A percentile compares a stretch with the other conserved stretches of the same genome.
Evolutionary conservation across 352 stramenopile genomes (phyloP).

Genomic region (Phytopythium helicoides): DNA sequence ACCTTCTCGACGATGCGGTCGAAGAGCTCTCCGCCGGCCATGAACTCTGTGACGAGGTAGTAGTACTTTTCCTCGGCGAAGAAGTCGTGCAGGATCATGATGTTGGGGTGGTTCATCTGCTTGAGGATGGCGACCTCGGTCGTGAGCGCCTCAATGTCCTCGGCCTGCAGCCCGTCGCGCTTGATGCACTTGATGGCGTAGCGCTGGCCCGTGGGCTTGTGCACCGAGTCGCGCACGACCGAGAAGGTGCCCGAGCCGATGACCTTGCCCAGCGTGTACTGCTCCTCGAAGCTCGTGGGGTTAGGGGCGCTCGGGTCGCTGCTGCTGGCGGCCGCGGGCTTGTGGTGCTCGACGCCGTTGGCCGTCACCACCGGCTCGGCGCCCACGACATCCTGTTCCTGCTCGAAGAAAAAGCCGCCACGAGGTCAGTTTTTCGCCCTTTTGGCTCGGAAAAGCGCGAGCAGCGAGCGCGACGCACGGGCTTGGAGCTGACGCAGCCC

Average conservation of each 20-base stretch:
- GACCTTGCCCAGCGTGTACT: constrained; percentile 84
- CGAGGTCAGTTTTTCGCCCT: no score
- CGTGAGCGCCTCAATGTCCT: constrained; percentile 87
- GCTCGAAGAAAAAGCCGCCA: neutral
- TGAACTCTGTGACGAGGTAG: constrained; percentile 98
- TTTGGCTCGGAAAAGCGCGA: neutral
- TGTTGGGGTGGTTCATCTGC: constrained; percentile 92
- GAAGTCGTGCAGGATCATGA: constrained; percentile 93
- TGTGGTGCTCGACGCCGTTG: constrained; percentile 16
- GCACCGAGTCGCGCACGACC: constrained; percentile 79
- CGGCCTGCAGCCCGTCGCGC: constrained; percentile 74
- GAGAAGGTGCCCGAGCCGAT: constrained; percentile 91
- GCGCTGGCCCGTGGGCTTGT: constrained; percentile 81
- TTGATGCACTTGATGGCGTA: constrained; percentile 94
- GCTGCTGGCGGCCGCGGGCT: constrained; percentile 10
- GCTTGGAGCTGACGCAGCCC: constrained; percentile 77
- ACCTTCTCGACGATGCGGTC: constrained; percentile 88
- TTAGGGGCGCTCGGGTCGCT: constrained; percentile 25
- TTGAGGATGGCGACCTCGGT: constrained; percentile 86
- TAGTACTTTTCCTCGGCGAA: constrained; percentile 94
- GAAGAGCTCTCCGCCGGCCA: constrained; percentile 90
- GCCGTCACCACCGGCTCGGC: constrained; percentile 25
- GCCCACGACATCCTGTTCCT: constrained; percentile 48
- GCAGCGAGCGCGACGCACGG: constrained; percentile 25
- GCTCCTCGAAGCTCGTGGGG: constrained; percentile 77